These are phyloP conservation scores for Cladosporium sp. DNA, from an alignment of 2,329 filamentous ascomycete species.

Conservation along the genomic window DNA sequence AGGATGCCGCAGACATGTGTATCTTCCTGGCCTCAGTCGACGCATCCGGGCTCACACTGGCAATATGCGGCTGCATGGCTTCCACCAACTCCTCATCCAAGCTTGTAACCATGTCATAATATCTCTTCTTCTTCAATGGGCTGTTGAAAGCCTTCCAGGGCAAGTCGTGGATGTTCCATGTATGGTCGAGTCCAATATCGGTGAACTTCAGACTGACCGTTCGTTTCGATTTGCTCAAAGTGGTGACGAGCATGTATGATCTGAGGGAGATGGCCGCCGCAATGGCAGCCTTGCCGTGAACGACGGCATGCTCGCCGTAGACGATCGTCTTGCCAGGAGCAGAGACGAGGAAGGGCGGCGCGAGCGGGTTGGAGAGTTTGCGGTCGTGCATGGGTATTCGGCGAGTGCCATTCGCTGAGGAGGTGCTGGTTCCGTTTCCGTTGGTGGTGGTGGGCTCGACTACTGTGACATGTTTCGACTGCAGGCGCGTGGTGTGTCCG, in stretches of 20 bases:
- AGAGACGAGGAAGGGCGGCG: conserved; percentile 95
- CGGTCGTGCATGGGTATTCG: conserved; percentile 25
- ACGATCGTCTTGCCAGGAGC: conserved; percentile 98
- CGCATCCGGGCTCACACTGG: conserved; percentile 66
- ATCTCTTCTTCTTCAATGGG: conserved; percentile 86
- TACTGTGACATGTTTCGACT: conserved; percentile 20
- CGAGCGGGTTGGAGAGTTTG: conserved; percentile 57
- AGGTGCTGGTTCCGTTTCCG: background rate
- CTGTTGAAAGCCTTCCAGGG: conserved; percentile 83
- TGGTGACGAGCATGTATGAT: conserved; percentile 94
- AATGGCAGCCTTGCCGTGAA: conserved; percentile 93
- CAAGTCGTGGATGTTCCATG: conserved; percentile 89
- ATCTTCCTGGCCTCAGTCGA: conserved; percentile 77
- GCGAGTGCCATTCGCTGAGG: conserved; percentile 4
- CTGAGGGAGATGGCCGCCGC: conserved; percentile 92
- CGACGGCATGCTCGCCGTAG: conserved; percentile 97
- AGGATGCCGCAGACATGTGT: conserved; percentile 76
- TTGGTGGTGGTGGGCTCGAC: conserved; percentile 9
- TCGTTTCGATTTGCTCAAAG: conserved; percentile 86
- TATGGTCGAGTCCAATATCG: conserved; percentile 85
- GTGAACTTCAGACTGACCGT: conserved; percentile 87
- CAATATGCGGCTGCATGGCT: conserved; percentile 78
- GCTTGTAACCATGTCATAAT: conserved; percentile 79
- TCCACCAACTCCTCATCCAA: conserved; percentile 81
- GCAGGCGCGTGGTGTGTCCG: conserved; percentile 11